Evolutionary conservation across 495 filamentous ascomycete species (phyloP).

Genomic region (Penicillium paxilli): DNA sequence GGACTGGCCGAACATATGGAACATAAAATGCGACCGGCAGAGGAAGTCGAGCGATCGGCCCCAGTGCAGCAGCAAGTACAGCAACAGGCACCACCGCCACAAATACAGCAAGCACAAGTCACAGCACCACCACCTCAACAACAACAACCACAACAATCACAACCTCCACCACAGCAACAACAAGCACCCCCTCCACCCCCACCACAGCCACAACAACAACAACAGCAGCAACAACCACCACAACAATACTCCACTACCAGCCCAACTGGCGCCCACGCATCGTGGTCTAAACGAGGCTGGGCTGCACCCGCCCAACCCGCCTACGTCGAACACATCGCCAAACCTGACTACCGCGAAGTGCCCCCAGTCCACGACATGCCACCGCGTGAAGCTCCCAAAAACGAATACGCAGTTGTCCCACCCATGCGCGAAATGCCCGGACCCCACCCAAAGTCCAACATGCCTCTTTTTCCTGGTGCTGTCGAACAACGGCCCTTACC

Average conservation of each 20-base stretch:
- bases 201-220: not conserved
- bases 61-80: not conserved
- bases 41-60: constrained; percentile 42
- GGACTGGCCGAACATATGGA: constrained; percentile 37
- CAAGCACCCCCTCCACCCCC: not conserved
- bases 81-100: not conserved
- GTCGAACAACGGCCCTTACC: constrained; percentile 40
- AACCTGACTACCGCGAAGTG: constrained; percentile 44
- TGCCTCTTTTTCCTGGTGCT: constrained; percentile 37
- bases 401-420: constrained; percentile 45
- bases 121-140: not conserved
- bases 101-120: not conserved
- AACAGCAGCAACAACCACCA: not conserved
- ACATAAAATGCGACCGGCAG: constrained; percentile 43
- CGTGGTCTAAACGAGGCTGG: constrained; percentile 46
- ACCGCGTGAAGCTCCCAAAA: constrained; percentile 38
- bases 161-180: not conserved
- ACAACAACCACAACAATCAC: not conserved
- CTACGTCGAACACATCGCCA: constrained; percentile 40
- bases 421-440: constrained; percentile 43
- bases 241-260: constrained; percentile 35
- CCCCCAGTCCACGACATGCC: constrained; percentile 45
- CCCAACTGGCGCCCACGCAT: constrained; percentile 37
- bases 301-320: constrained; percentile 29
- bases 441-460: constrained; percentile 34